phyloP scores from a whole-genome alignment of 1,284 basidiomycete genomes.

The Xanthoconium separans region DNA sequence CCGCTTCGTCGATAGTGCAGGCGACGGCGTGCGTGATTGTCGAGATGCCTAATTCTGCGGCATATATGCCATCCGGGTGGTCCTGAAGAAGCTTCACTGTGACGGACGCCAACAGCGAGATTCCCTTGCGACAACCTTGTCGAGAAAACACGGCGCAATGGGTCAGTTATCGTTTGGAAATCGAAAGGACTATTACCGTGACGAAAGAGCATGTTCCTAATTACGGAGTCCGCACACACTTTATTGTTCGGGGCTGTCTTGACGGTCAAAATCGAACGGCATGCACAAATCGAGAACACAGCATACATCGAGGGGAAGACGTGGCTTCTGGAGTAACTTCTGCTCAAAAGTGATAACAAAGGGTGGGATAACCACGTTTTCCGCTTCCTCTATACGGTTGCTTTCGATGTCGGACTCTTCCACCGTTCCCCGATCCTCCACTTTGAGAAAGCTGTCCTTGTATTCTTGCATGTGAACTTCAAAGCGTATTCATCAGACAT shows the following conservation, averaged over 20 bases:
- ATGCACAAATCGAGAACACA: too few relatives aligned
- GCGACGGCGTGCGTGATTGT: conserved; percentile 50
- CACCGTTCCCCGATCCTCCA: too few relatives aligned
- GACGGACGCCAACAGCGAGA: conserved; percentile 41
- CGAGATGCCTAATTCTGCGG: conserved; percentile 48
- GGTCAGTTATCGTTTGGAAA: neutral
- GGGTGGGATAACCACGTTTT: too few relatives aligned
- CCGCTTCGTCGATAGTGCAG: conserved; percentile 39
- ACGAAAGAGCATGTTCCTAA: conserved; percentile 53
- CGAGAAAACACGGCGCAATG: conserved; percentile 43
- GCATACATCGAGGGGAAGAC: too few relatives aligned
- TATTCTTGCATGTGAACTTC: too few relatives aligned
- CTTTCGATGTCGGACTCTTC: too few relatives aligned
- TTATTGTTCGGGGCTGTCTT: conserved; percentile 23
- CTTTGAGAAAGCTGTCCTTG: too few relatives aligned
- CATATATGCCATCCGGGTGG: conserved; percentile 45
- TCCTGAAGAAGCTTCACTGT: conserved; percentile 47
- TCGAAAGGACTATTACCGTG: conserved; percentile 39
- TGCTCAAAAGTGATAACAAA: too few relatives aligned
- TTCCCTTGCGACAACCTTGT: conserved; percentile 51
- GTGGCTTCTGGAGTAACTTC: too few relatives aligned
- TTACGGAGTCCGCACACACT: conserved; percentile 56
- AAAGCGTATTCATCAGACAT: too few relatives aligned
- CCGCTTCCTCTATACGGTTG: too few relatives aligned
- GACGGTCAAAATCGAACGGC: too few relatives aligned